Conservation (phyloP, 176 grass and related monocot species). For the Avena atlantica region DNA sequence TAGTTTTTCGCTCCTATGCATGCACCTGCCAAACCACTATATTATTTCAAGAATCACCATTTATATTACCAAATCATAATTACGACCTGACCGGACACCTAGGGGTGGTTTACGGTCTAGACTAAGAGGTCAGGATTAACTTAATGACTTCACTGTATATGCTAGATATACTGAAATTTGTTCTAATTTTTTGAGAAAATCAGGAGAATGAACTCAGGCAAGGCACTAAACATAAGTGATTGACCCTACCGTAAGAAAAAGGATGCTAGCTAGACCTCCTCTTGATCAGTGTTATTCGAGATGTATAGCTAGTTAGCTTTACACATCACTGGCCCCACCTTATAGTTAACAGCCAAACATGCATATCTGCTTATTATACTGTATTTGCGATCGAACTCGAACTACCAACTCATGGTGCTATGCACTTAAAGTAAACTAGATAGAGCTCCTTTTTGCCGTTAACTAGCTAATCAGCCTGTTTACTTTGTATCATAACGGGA, state of each 20-base stretch:
- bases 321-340: not conserved
- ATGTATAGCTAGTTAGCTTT: not conserved
- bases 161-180: not conserved
- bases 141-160: too few species aligned
- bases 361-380: slow-evolving; percentile 21
- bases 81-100: not conserved
- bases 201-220: not conserved
- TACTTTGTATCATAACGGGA: slow-evolving; percentile 34
- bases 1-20: slow-evolving; percentile 8
- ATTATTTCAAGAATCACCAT: too few species aligned
- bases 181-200: not conserved
- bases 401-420: slow-evolving; percentile 26
- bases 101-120: not conserved
- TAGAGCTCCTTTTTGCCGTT: slow-evolving; percentile 42
- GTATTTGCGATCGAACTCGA: slow-evolving; percentile 7
- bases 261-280: slow-evolving; percentile 1
- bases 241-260: not conserved
- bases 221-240: not conserved
- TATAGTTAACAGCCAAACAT: slow-evolving; percentile 44
- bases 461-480: slow-evolving; percentile 46
- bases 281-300: slow-evolving; percentile 9
- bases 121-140: not conserved
- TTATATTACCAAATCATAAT: too few species aligned
- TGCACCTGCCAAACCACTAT: too few species aligned
- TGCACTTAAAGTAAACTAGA: slow-evolving; percentile 34